A percentile compares a stretch with the other conserved stretches of the same genome.
Evolutionary conservation across 257 asterid species (phyloP).

Genomic region (Cynanchum wilfordii): DNA sequence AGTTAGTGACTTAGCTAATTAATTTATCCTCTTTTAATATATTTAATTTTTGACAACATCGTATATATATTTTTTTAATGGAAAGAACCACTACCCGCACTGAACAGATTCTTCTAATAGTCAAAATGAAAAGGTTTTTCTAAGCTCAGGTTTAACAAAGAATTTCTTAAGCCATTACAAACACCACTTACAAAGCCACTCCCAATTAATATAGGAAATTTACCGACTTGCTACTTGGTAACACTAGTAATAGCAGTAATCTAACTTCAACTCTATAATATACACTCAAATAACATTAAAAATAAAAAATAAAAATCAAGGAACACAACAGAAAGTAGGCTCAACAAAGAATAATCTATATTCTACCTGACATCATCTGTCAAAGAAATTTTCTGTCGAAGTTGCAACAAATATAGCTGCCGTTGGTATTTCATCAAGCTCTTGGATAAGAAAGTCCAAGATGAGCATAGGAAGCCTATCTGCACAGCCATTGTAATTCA

Average conservation of each 20-base stretch:
- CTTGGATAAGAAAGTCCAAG: background rate
- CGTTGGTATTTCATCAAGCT: background rate
- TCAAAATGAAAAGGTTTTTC: background rate
- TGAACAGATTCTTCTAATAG: background rate
- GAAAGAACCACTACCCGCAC: background rate
- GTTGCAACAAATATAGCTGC: background rate
- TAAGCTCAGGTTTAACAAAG: background rate
- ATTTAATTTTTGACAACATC: background rate
- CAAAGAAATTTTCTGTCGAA: background rate
- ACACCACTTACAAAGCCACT: background rate
- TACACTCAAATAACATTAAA: background rate
- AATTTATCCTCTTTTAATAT: background rate
- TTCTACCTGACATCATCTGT: slow-evolving; percentile 11
- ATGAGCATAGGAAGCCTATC: background rate
- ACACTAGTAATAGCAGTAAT: background rate
- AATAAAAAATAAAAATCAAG: background rate
- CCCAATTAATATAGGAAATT: background rate
- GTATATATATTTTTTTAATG: background rate
- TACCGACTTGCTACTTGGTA: background rate
- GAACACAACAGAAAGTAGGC: background rate
- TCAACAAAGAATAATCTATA: slow-evolving; percentile 1
- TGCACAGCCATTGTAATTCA: background rate
- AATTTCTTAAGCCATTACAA: slow-evolving; percentile 3
- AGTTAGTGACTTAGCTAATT: background rate
- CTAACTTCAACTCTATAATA: background rate